Conservation (phyloP, 1,139 yeast genomes). For the Keqinozyma sinolaborantium region DNA sequence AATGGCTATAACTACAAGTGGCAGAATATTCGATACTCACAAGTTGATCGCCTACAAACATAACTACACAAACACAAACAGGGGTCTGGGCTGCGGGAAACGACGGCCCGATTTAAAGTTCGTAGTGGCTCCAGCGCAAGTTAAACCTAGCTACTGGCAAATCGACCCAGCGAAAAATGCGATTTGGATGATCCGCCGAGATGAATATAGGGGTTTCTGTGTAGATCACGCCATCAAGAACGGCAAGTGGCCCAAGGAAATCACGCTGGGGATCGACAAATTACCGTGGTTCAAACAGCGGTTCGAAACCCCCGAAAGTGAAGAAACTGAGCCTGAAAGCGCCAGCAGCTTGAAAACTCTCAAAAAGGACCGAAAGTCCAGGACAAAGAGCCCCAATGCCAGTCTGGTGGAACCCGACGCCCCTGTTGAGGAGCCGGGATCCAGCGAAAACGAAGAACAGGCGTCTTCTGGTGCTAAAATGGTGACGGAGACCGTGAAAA, state of each 20-base stretch:
- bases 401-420: too few species aligned
- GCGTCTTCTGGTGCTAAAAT: too few species aligned
- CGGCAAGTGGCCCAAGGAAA: constrained; percentile 3
- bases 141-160: too few species aligned
- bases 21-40: too few species aligned
- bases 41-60: too few species aligned
- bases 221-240: constrained; percentile 6
- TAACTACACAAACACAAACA: too few species aligned
- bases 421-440: neutral
- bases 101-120: too few species aligned
- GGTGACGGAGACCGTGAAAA: neutral
- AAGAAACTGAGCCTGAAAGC: constrained; percentile 4
- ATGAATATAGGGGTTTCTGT: constrained; percentile 22
- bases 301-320: constrained; percentile 7
- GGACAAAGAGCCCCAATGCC: neutral
- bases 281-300: constrained; percentile 22
- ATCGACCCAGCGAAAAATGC: constrained; percentile 5
- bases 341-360: constrained; percentile 1
- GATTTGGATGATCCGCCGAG: constrained; percentile 12
- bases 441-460: neutral
- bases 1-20: neutral
- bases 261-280: constrained; percentile 29
- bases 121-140: too few species aligned
- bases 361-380: neutral
- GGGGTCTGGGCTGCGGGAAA: too few species aligned